Base-by-base conservation (phyloP, 192 early-diverging fungal genomes). In the Backusella australiensis region DNA sequence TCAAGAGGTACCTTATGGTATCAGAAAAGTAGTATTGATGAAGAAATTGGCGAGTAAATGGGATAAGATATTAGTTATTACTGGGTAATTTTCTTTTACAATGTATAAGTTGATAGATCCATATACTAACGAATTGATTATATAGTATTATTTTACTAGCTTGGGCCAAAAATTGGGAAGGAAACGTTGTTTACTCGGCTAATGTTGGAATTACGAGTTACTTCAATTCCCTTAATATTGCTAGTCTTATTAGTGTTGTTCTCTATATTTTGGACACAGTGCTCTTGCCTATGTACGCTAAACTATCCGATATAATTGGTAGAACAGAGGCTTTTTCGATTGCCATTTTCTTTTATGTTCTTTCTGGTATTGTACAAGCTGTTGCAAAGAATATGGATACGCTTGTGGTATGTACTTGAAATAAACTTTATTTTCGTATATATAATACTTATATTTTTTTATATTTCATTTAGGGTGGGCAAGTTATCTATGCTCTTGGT, bases 401-500 rank as follows among this genome's bases (percentile, higher is more conserved):
- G 12, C 15, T 39, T 63, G 23, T 74, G 59, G 59, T 78, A 78
- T n/a, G 29, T 38, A 32, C 34, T 41, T 41, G 26, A 59, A n/a
- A 59, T 26, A 59, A 12, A 3, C 23, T 21, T 36, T 32, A 14
- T 74, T 74, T 34, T 74, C 34, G 14, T 19, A 56, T 56, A 17
- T 63, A 63, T 29, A 1, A 29, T 29, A 29, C 56, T 29, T 63
- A 59, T 6, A 8, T 7, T 56, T 11, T 26, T 11, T 11, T 53
- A 1, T 53, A 17, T 53, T 38, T 3, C 1, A 23, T 19, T 66
- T 66, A 75, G 74, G 74, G 74, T 36, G 77, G 38, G 6, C 77
- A 78, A 74, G 65, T 74, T 67, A 68, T 78, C 9, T 74, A 78
- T 72, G 34, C 71, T n/a, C 68, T 78, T 46, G 77, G 77, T 7